Base-by-base conservation (phyloP, 805 yeast genomes). In the Saccharomycopsis vini region DNA sequence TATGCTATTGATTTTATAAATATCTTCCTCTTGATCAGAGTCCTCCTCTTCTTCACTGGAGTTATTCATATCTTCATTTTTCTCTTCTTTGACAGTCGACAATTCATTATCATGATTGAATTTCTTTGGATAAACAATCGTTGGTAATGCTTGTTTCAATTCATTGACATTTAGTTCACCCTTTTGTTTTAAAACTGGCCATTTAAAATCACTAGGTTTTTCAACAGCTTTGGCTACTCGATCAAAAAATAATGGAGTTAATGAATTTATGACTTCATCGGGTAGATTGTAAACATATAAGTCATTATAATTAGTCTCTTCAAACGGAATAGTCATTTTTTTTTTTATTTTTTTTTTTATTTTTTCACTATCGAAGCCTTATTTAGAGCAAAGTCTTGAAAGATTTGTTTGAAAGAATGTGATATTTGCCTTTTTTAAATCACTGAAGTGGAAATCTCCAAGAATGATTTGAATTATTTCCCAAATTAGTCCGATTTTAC, bases 221-320 rank as follows among this genome's bases (percentile, higher is more conserved):
- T 50, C 42, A 33, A 59, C 59, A 50, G 62, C 67, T 46, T 66
- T 64, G 5, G 67, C 58, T 0, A 76, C 70, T 4, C 64, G 52
- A 54, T 79, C 83, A 57, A 80, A 79, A 50, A 68, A 67, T 56
- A 78, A 58, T 51, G 79, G 55, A 51, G 72, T 65, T 42, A 81
- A 57, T 0, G 80, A 70, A 22, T 64, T 51, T 12, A 72, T 42
- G 2, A 79, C 54, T 1, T 58, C 52, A 1, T 57, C 51, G 2
- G 71, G 54, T 13, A 79, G 55, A 36, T 66, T 67, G 54, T 69
- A 80, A 3, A 79, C 58, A 52, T 77, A 79, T 6, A 72, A 57
- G 36, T 73, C 75, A 36, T 26, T 31, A 20, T 21, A 23, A 26
- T 44, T 47, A 32, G 37, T 30, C 7, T 31, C 49, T 4, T 22